phyloP scores from a whole-genome alignment of 257 asterid genomes.

The Primulina eburnea region DNA sequence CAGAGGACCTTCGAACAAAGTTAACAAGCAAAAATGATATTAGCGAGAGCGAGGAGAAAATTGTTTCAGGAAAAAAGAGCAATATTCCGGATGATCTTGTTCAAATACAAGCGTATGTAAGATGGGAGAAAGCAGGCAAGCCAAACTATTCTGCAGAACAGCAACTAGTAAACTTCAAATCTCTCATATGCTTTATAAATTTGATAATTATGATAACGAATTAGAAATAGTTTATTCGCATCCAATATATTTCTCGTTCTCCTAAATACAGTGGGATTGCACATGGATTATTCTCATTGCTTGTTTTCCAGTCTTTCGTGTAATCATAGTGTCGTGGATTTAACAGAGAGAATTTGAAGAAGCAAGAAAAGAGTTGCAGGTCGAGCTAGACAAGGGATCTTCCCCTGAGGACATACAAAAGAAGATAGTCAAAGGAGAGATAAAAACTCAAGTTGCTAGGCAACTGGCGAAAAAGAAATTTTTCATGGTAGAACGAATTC shows the following conservation, averaged over 20 bases:
- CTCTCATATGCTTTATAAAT: constrained; percentile 21
- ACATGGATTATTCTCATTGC: constrained; percentile 11
- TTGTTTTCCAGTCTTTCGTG: constrained; percentile 11
- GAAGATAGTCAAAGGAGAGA: constrained; percentile 65
- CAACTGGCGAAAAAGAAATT: constrained; percentile 34
- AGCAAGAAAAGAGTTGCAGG: constrained; percentile 80
- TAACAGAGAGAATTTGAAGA: constrained; percentile 84
- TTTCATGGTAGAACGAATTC: constrained; percentile 52
- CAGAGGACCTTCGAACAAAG: constrained; percentile 66
- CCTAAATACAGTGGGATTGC: not conserved
- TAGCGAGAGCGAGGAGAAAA: constrained; percentile 39
- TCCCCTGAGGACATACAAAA: constrained; percentile 59
- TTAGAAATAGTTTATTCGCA: constrained; percentile 13
- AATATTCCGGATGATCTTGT: constrained; percentile 67
- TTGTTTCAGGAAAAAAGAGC: constrained; percentile 45
- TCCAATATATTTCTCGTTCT: constrained; percentile 9
- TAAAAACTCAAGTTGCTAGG: constrained; percentile 58
- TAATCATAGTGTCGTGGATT: constrained; percentile 25
- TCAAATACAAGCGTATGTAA: constrained; percentile 69
- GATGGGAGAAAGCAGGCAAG: constrained; percentile 95
- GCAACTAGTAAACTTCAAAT: constrained; percentile 59
- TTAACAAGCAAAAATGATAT: constrained; percentile 47
- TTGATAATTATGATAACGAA: constrained; percentile 18
- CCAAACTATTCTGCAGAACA: constrained; percentile 73
- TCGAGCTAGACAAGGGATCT: constrained; percentile 66